Base-by-base conservation (phyloP, 148 eudicot species). In the Pouteria glomerata region DNA sequence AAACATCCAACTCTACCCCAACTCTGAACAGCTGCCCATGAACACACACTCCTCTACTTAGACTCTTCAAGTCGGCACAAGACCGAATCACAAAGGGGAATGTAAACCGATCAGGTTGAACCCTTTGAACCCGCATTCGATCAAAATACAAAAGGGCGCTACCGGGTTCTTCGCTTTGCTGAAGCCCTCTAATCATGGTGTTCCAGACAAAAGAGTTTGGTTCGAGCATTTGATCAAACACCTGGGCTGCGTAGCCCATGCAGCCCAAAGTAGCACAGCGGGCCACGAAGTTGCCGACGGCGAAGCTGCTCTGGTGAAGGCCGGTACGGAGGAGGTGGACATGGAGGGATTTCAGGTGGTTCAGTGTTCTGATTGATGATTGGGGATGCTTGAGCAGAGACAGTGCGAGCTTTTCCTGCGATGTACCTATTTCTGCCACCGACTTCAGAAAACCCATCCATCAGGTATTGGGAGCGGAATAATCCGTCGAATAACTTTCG, bases 191-290 rank as follows among this genome's bases (percentile, higher is more conserved):
- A 50, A 75, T 68, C 34, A 75, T 57, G 50, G 78, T 75, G 67
- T 75, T 75, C 78, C 78, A 75, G 6, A 75, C 78, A 37, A 75
- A 75, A 14, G 78, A 68, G 51, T 75, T 75, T 60, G 78, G 78
- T 68, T 75, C 33, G 27, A 33, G 59, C 78, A 67, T 75, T 75
- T 75, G 35, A 34, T 68, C 61, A 60, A 75, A 75, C 72, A 75
- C 15, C 50, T 68, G 66, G 51, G 52, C 18, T 57, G 68, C 78
- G 15, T 75, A 75, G 34, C 2, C 27, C 78, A 75, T 68, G 37
- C 60, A 65, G 18, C 61, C 66, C 21, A 75, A 21, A 8, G 72
- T 31, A 1, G 78, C 72, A 47, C 78, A 75, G 8, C 33, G 66
- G 37, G 68, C 24, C 21, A 68, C 26, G 39, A 75, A 68, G 48